phyloP scores from a whole-genome alignment of 2,329 filamentous ascomycete genomes.

The Nemania sp. region DNA sequence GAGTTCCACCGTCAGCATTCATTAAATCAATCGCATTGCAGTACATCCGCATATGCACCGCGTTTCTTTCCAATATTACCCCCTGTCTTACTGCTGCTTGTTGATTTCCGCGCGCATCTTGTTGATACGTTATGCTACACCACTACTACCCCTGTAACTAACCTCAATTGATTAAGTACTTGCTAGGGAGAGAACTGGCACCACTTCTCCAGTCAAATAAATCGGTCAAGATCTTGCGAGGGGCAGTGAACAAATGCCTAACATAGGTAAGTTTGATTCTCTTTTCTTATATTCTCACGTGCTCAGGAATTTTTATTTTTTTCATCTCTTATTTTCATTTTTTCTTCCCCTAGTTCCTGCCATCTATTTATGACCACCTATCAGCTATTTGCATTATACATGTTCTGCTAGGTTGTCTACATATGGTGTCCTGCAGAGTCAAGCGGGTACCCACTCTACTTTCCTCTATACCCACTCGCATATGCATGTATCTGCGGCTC shows the following conservation, averaged over 20 bases:
- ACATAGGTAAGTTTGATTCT: no score
- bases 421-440: background rate
- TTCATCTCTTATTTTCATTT: no score
- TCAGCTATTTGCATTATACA: no score
- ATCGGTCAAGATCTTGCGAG: no score
- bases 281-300: no score
- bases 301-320: no score
- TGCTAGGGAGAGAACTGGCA: constrained; percentile 2
- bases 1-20: constrained; percentile 8
- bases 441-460: background rate
- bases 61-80: constrained; percentile 19
- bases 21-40: constrained; percentile 22
- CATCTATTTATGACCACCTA: no score
- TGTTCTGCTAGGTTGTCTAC: background rate
- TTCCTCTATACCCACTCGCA: constrained; percentile 7
- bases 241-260: no score
- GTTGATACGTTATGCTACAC: background rate
- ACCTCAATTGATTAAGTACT: constrained; percentile 11
- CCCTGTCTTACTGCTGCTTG: constrained; percentile 19
- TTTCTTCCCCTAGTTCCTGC: no score
- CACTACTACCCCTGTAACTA: constrained; percentile 9
- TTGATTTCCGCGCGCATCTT: constrained; percentile 25
- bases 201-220: no score
- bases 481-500: constrained; percentile 28
- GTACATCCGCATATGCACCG: constrained; percentile 23